Base-by-base conservation (phyloP, 768 basidiomycete species). In the Naganishia friedmannii region DNA sequence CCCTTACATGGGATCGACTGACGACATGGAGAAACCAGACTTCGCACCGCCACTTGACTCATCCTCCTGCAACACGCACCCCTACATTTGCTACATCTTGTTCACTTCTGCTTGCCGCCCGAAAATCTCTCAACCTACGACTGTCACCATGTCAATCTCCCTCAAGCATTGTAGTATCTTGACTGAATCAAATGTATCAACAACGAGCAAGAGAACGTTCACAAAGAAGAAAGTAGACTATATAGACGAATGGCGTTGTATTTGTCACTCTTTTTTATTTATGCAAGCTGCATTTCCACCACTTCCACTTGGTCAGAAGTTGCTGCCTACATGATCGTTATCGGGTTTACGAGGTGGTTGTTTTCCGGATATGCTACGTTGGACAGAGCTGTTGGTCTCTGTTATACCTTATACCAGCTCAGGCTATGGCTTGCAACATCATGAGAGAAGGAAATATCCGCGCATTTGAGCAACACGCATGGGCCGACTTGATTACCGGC, bases 161-260 rank as follows among this genome's bases (percentile, higher is more conserved):
- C 48, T 51, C 23, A 3, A 51, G 48, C 48, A 51, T 51, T 51
- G 48, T 51, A 51, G 45, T 12, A n/a, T 51, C n/a, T 51, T 51
- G 48, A 7, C 48, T n/a, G 48, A 51, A 51, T 21, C 12, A 4
- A 51, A 12, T 51, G 48, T 51, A 51, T 51, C 48, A n/a, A 21
- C 3, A 26, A 15, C 15, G 17, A 51, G 48, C n/a, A 51, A 26
- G 3, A 46, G 48, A 26, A 51, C 7, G 23, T 21, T 23, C 23
- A 13, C 13, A 51, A n/a, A n/a, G 19, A n/a, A n/a, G 19, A 51
- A n/a, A 51, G 1, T 23, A 51, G 23, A 51, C 6, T 23, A n/a
- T 23, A 51, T 51, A 51, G 48, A 51, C 23, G 48, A 26, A 51
- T 51, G n/a, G 21, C 48, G 48, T 51, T 51, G 48, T 51, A 51